These are phyloP conservation scores for Eucalyptus microcorys DNA, from an alignment of 345 rosid genomes.

Conservation along the genomic window DNA sequence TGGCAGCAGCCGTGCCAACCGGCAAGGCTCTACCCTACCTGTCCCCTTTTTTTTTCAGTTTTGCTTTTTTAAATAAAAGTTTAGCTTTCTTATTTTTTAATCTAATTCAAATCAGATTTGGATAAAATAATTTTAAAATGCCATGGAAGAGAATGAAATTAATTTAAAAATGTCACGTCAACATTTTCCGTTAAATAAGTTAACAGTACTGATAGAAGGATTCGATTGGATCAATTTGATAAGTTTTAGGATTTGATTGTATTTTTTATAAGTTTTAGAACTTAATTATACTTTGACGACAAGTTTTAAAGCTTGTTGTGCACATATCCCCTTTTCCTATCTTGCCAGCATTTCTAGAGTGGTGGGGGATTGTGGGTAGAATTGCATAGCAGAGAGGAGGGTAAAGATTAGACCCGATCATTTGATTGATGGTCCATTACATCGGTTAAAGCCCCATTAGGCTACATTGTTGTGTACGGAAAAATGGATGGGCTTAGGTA, in stretches of 20 bases:
- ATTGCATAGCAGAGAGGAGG: not conserved
- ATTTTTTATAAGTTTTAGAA: rapidly evolving
- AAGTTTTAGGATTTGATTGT: rapidly evolving
- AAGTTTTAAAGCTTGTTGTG: too few species aligned
- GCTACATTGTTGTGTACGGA: not conserved
- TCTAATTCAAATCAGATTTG: too few species aligned
- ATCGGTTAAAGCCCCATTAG: not conserved
- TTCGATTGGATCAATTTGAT: rapidly evolving
- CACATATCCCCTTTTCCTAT: not conserved
- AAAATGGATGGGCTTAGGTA: not conserved
- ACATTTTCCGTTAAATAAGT: rapidly evolving
- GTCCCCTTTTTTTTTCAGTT: rapidly evolving
- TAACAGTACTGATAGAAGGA: rapidly evolving
- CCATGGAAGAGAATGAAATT: too few species aligned
- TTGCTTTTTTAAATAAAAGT: too few species aligned
- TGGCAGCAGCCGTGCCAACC: rapidly evolving
- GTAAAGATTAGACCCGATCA: not conserved
- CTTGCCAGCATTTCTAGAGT: not conserved
- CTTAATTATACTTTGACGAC: rapidly evolving
- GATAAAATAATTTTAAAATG: too few species aligned
- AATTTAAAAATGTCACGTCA: rapidly evolving
- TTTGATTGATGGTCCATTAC: not conserved
- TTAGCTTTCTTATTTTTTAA: too few species aligned
- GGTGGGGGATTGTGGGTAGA: not conserved
- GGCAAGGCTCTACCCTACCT: too few species aligned